Evolutionary conservation across 108 stramenopile species (phyloP).

Genomic region (Nitzschia inconspicua): DNA sequence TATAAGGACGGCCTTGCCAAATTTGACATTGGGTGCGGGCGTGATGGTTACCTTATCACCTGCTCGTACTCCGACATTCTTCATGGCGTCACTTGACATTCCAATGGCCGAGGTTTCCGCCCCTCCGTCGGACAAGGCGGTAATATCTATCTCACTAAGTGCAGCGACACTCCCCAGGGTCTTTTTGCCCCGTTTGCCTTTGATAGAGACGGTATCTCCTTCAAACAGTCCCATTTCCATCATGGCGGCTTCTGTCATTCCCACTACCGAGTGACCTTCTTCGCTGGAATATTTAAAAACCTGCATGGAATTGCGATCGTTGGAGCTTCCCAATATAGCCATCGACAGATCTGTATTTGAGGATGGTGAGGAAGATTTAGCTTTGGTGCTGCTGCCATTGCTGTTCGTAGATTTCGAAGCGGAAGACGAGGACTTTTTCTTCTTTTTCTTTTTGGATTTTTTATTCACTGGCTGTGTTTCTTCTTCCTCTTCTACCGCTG

Average conservation of each 20-base stretch:
- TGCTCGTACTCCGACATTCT: slow-evolving; percentile 82
- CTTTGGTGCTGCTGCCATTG: neutral
- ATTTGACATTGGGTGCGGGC: slow-evolving; percentile 83
- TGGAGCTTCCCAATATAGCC: slow-evolving; percentile 56
- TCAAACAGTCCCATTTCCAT: slow-evolving; percentile 80
- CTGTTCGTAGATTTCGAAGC: neutral
- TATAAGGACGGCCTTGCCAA: slow-evolving; percentile 81
- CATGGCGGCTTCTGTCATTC: slow-evolving; percentile 73
- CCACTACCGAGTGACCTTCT: slow-evolving; percentile 81
- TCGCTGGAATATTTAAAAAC: slow-evolving; percentile 64
- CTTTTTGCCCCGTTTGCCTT: slow-evolving; percentile 80
- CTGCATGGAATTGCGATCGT: slow-evolving; percentile 56
- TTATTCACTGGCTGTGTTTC: slow-evolving; percentile 2
- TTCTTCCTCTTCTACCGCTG: slow-evolving; percentile 19
- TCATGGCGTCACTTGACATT: slow-evolving; percentile 80
- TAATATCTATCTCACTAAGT: slow-evolving; percentile 56
- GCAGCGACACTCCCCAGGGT: slow-evolving; percentile 77
- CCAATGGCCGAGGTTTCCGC: slow-evolving; percentile 50
- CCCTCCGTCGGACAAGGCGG: slow-evolving; percentile 40
- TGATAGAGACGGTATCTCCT: slow-evolving; percentile 82
- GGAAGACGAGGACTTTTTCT: slow-evolving; percentile 12
- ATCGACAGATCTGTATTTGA: slow-evolving; percentile 49
- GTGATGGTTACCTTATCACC: slow-evolving; percentile 74
- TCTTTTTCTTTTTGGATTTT: slow-evolving; percentile 27
- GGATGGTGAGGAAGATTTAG: neutral